These are phyloP conservation scores for Penicillium rolfsii DNA, from an alignment of 2,329 filamentous ascomycete species.

Conservation along the genomic window DNA sequence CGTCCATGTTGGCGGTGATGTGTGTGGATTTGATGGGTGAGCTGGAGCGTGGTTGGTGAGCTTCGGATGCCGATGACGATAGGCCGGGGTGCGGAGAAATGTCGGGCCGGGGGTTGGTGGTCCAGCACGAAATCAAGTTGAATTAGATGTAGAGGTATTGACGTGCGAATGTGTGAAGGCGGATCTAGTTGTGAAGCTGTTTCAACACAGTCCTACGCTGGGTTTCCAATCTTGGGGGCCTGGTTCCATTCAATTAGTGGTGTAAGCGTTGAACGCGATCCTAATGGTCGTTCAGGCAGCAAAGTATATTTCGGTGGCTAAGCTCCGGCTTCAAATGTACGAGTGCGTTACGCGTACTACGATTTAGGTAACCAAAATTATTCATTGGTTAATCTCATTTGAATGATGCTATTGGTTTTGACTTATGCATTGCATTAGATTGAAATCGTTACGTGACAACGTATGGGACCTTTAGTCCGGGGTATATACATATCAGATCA, in stretches of 20 bases:
- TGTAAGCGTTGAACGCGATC: not conserved
- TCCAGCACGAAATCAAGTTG: not conserved
- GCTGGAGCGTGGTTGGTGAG: conserved; percentile 14
- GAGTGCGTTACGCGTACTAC: not conserved
- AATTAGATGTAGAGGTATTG: not conserved
- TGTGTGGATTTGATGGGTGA: conserved; percentile 4
- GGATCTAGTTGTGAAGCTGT: not conserved
- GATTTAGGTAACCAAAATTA: not conserved
- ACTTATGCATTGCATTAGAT: conserved; percentile 2
- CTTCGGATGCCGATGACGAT: conserved; percentile 25
- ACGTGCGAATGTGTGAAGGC: not conserved
- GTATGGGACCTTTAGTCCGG: conserved; percentile 7
- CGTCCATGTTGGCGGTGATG: conserved; percentile 38
- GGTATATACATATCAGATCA: conserved; percentile 23
- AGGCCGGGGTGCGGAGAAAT: conserved; percentile 18
- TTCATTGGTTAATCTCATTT: not conserved
- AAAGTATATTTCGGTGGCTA: not conserved
- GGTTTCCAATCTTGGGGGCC: too few relatives aligned
- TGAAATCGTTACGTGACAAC: not conserved
- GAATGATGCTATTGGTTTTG: not conserved
- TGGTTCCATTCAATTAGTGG: not conserved
- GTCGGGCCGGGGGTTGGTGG: conserved; percentile 16
- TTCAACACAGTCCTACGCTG: not conserved
- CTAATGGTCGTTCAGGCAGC: not conserved
- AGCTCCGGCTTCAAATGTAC: not conserved